Evolutionary conservation across 78 protist genomes (phyloP).

Genomic region (Bodo saltans): DNA sequence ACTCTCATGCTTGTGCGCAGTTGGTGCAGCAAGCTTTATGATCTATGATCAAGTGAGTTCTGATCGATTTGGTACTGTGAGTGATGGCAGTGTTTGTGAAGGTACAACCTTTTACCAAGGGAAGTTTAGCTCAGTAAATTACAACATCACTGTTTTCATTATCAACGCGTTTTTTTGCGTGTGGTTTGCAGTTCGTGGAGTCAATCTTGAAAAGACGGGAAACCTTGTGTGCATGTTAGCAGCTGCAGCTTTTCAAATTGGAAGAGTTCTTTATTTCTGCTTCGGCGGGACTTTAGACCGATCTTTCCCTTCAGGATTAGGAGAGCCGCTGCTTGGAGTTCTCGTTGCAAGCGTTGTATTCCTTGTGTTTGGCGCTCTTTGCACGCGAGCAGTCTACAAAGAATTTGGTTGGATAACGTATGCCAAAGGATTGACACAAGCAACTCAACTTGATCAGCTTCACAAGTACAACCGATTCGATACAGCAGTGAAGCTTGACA

Average conservation of each 20-base stretch:
- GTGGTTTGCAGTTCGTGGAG: background rate
- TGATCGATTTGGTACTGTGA: background rate
- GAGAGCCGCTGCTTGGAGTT: background rate
- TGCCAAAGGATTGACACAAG: background rate
- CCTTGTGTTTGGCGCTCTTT: background rate
- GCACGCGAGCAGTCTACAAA: background rate
- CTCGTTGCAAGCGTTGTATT: background rate
- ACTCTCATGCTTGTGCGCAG: too few relatives aligned
- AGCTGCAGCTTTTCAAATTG: background rate
- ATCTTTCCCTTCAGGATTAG: background rate
- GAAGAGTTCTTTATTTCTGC: background rate
- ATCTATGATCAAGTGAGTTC: background rate
- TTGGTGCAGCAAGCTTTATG: too few relatives aligned
- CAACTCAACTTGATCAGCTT: background rate
- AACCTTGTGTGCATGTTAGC: background rate
- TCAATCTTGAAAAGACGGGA: background rate
- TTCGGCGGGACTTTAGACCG: background rate
- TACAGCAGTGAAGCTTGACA: background rate
- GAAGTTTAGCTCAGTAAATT: background rate
- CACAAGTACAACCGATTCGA: background rate
- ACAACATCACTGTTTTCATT: background rate
- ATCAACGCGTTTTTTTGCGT: background rate
- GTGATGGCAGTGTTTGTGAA: background rate
- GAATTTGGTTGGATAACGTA: background rate
- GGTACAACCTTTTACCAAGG: background rate